These are phyloP conservation scores for Cladosporium sp. DNA, from an alignment of 2,329 filamentous ascomycete species.

Conservation along the genomic window DNA sequence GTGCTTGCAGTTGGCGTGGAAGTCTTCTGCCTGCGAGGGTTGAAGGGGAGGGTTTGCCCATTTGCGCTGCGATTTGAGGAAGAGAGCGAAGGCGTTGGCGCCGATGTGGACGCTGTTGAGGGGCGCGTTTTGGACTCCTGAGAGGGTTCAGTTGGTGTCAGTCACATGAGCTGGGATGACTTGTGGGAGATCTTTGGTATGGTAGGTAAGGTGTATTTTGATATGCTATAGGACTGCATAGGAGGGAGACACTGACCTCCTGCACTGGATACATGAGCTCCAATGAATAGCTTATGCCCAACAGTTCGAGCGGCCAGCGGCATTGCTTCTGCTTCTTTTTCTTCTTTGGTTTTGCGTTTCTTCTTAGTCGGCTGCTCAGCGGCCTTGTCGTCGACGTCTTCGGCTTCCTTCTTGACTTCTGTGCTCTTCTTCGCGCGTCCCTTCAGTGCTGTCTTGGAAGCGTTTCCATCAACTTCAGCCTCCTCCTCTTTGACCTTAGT, in stretches of 20 bases:
- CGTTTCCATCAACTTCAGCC: neutral
- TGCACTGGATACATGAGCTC: conserved; percentile 86
- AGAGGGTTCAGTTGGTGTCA: neutral
- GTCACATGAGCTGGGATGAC: neutral
- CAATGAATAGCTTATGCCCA: conserved; percentile 76
- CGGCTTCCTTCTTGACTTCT: conserved; percentile 12
- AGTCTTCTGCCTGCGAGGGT: conserved; percentile 62
- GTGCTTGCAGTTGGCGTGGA: conserved; percentile 63
- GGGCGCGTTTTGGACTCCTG: conserved; percentile 85
- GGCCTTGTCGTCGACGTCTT: neutral
- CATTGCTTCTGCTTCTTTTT: conserved; percentile 53
- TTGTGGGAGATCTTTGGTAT: too few relatives aligned
- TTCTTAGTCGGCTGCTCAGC: conserved; percentile 21
- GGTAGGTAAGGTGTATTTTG: neutral
- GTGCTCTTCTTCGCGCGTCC: conserved; percentile 2
- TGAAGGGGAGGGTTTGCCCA: conserved; percentile 81
- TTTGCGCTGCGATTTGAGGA: conserved; percentile 94
- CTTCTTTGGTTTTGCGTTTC: conserved; percentile 55
- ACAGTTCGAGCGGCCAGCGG: conserved; percentile 67
- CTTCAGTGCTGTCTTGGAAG: neutral
- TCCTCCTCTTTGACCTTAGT: conserved; percentile 10
- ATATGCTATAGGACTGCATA: conserved; percentile 7
- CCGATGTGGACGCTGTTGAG: conserved; percentile 45
- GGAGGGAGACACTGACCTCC: conserved; percentile 58
- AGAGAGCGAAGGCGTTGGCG: conserved; percentile 89